phyloP scores from a whole-genome alignment of 768 basidiomycete species.

The Podaxis sp. region DNA sequence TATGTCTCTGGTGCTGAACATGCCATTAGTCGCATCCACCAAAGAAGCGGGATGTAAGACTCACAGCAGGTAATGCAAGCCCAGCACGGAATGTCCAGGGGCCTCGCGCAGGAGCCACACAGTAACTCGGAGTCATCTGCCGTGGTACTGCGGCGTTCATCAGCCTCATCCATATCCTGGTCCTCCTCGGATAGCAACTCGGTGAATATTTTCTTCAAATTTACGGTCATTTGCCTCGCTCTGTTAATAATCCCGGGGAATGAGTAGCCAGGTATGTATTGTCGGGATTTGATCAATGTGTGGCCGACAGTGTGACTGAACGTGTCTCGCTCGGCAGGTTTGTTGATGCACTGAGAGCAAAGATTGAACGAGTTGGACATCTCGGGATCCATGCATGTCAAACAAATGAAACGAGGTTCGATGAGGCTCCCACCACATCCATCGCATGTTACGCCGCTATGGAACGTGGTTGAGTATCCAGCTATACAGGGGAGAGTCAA shows the following conservation, averaged over 20 bases:
- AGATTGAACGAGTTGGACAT: conserved; percentile 21
- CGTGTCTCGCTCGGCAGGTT: neutral
- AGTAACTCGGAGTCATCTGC: neutral
- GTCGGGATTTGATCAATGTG: conserved; percentile 6
- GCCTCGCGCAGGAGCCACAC: conserved; percentile 7
- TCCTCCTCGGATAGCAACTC: neutral
- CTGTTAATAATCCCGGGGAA: neutral
- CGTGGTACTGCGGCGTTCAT: neutral
- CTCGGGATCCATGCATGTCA: conserved; percentile 33
- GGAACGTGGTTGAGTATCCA: neutral
- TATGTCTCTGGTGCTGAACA: conserved; percentile 1
- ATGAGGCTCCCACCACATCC: conserved; percentile 30
- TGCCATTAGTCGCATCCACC: neutral
- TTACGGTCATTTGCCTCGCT: neutral
- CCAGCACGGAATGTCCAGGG: conserved; percentile 4
- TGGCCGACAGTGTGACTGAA: conserved; percentile 7
- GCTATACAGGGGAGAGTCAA: neutral
- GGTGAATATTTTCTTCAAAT: neutral
- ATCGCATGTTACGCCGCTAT: conserved; percentile 31
- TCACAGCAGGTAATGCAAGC: conserved; percentile 13
- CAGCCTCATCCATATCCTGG: neutral
- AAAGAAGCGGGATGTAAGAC: neutral
- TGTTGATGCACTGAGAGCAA: conserved; percentile 3
- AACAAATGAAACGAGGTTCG: conserved; percentile 29
- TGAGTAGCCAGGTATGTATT: neutral